phyloP scores from a whole-genome alignment of 2,329 filamentous ascomycete genomes.

The Zalaria obscura region DNA sequence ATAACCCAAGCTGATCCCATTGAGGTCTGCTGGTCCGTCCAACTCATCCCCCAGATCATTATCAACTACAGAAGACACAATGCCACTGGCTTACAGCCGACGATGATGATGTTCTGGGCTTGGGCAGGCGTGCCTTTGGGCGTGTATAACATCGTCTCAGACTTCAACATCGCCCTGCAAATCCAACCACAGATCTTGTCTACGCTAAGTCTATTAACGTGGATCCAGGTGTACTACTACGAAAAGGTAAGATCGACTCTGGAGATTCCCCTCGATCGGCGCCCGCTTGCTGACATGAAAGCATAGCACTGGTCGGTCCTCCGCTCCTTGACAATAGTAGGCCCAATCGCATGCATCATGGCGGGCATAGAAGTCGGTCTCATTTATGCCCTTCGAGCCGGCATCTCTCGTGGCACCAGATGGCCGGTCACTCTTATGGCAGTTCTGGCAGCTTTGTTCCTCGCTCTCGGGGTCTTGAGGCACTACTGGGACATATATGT shows the following conservation, averaged over 20 bases:
- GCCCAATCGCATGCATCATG: constrained; percentile 41
- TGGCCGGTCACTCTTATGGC: constrained; percentile 58
- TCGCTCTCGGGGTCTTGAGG: constrained; percentile 50
- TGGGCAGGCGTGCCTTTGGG: constrained; percentile 54
- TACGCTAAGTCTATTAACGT: constrained; percentile 36
- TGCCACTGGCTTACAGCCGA: constrained; percentile 49
- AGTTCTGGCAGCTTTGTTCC: constrained; percentile 45
- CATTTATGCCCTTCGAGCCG: constrained; percentile 40
- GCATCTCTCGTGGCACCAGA: constrained; percentile 27
- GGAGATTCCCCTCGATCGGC: neutral
- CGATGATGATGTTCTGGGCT: constrained; percentile 62
- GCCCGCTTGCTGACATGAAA: constrained; percentile 1
- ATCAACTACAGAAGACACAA: constrained; percentile 54
- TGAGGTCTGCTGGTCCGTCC: constrained; percentile 49
- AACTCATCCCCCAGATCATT: constrained; percentile 56
- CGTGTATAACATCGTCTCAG: constrained; percentile 41
- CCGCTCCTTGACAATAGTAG: constrained; percentile 34
- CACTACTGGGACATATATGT: constrained; percentile 59
- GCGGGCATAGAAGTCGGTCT: constrained; percentile 45
- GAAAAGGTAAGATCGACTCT: constrained; percentile 19
- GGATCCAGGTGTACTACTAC: constrained; percentile 43
- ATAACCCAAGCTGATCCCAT: constrained; percentile 3
- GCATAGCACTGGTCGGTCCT: constrained; percentile 37
- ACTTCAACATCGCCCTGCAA: constrained; percentile 38
- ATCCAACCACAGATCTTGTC: constrained; percentile 45